Conservation (phyloP, 305 asterid genomes). For the Rubia occidens region DNA sequence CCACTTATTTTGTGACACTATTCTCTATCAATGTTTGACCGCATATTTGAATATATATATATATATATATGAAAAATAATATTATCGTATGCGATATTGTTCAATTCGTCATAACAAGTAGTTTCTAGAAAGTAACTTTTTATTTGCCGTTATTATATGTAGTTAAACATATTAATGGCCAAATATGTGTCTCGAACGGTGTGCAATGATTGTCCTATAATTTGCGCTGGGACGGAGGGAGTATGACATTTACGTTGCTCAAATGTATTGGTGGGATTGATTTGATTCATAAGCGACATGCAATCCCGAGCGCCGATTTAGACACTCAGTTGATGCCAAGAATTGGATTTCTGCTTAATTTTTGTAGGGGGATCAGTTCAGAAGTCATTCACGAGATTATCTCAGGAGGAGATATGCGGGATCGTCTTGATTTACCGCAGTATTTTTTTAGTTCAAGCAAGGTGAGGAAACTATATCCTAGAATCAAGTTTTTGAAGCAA, state of each 20-base stretch:
- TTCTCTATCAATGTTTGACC: too few species aligned
- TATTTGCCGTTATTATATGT: too few species aligned
- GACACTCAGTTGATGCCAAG: conserved; percentile 71
- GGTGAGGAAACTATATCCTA: conserved; percentile 69
- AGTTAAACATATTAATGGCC: too few species aligned
- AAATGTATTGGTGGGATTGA: conserved; percentile 57
- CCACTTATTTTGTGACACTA: too few species aligned
- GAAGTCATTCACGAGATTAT: conserved; percentile 59
- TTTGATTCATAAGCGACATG: conserved; percentile 62
- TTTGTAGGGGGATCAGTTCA: conserved; percentile 67
- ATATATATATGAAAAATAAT: too few species aligned
- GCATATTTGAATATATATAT: too few species aligned
- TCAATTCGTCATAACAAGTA: too few species aligned
- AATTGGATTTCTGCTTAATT: conserved; percentile 47
- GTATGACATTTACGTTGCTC: conserved; percentile 47
- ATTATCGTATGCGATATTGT: too few species aligned
- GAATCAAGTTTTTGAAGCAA: conserved; percentile 68
- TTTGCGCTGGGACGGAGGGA: too few species aligned
- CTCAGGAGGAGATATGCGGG: conserved; percentile 55
- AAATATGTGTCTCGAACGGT: too few species aligned
- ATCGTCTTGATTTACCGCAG: conserved; percentile 45
- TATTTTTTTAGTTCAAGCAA: conserved; percentile 71
- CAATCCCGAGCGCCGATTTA: conserved; percentile 52
- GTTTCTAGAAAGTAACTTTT: too few species aligned
- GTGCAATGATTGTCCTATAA: too few species aligned